Conservation (phyloP, 1,284 basidiomycete genomes). For the Polyporus tsugae region DNA sequence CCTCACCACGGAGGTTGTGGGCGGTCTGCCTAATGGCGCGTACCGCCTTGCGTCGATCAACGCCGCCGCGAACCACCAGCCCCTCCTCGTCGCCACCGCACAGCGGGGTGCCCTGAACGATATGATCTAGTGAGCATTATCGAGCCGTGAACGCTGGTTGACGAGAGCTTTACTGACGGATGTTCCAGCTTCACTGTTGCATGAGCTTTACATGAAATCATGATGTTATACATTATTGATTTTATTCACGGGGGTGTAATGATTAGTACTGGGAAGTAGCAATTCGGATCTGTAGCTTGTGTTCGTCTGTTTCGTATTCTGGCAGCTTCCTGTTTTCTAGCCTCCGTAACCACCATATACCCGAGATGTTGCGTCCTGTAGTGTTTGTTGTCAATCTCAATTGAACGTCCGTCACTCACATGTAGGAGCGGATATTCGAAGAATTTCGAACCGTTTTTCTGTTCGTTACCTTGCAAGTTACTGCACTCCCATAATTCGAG, state of each 20-base stretch:
- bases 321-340: too few relatives aligned
- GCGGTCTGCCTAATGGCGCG: slow-evolving; percentile 64
- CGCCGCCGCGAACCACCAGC: slow-evolving; percentile 71
- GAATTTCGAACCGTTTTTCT: too few relatives aligned
- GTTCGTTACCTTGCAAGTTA: too few relatives aligned
- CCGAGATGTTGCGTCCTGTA: slow-evolving; percentile 14
- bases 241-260: slow-evolving; percentile 21
- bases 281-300: slow-evolving; percentile 1
- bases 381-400: slow-evolving; percentile 14
- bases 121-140: slow-evolving; percentile 48
- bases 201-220: slow-evolving; percentile 7
- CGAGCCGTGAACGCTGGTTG: background rate
- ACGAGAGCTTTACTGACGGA: slow-evolving; percentile 3
- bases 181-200: slow-evolving; percentile 30
- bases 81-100: slow-evolving; percentile 58
- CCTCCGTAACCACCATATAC: too few relatives aligned
- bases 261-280: slow-evolving; percentile 18
- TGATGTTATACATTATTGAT: background rate
- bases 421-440: background rate
- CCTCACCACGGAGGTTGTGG: slow-evolving; percentile 59
- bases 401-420: slow-evolving; percentile 15
- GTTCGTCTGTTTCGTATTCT: background rate
- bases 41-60: slow-evolving; percentile 71
- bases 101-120: slow-evolving; percentile 63
- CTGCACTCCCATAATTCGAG: too few relatives aligned